phyloP scores from a whole-genome alignment of 202 grass and related monocot genomes.

The Musa balbisiana region DNA sequence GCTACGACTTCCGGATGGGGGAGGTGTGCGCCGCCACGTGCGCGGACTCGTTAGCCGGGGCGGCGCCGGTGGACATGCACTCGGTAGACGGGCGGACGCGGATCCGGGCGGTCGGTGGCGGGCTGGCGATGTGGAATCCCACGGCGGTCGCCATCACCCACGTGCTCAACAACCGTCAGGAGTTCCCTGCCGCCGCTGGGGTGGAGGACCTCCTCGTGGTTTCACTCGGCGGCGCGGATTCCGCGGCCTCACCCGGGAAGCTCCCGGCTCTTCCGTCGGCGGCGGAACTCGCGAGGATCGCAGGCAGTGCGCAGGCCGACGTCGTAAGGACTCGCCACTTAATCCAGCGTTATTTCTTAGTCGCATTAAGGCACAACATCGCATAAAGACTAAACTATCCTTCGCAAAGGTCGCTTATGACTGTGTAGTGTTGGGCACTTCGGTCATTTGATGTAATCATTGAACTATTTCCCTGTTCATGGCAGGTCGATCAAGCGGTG shows the following conservation, averaged over 20 bases:
- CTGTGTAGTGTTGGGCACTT: not conserved
- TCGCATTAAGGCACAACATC: not conserved
- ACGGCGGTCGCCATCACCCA: slow-evolving; percentile 59
- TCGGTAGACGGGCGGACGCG: slow-evolving; percentile 52
- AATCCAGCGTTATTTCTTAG: not conserved
- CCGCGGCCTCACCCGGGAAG: not conserved
- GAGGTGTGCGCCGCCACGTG: slow-evolving; percentile 56
- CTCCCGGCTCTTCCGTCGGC: slow-evolving; percentile 29
- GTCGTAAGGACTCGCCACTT: slow-evolving; percentile 27
- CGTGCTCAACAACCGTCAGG: slow-evolving; percentile 78
- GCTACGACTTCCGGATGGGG: slow-evolving; percentile 77
- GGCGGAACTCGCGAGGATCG: slow-evolving; percentile 42
- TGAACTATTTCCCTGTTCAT: no score
- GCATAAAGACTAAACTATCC: not conserved
- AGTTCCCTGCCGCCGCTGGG: slow-evolving; percentile 63
- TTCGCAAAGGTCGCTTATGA: not conserved
- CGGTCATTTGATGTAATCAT: not conserved
- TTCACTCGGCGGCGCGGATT: slow-evolving; percentile 38
- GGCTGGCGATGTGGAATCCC: slow-evolving; percentile 39
- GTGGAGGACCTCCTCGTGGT: slow-evolving; percentile 55
- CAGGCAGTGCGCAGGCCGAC: slow-evolving; percentile 31
- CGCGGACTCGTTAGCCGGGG: slow-evolving; percentile 7
- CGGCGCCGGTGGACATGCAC: slow-evolving; percentile 28
- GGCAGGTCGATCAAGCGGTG: slow-evolving; percentile 73
- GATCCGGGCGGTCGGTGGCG: slow-evolving; percentile 27